These are phyloP conservation scores for Inonotus obliquus DNA, from an alignment of 1,284 basidiomycete genomes.

Conservation along the genomic window DNA sequence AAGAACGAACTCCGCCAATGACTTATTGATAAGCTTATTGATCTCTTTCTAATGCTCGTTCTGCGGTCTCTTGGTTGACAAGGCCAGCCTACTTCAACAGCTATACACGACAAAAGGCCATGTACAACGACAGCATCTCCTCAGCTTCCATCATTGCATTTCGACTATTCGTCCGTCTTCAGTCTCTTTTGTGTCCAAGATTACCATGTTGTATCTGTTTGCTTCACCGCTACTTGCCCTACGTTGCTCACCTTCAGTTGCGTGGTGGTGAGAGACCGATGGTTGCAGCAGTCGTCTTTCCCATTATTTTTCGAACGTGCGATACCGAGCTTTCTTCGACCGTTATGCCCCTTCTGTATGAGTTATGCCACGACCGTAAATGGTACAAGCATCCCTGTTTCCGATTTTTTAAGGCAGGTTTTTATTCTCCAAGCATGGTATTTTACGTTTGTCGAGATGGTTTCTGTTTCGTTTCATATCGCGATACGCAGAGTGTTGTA, in stretches of 20 bases:
- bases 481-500: no score
- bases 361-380: not conserved
- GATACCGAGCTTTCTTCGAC: not conserved
- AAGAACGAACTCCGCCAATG: conserved; percentile 14
- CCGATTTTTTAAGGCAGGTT: not conserved
- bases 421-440: no score
- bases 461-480: no score
- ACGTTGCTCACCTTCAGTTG: not conserved
- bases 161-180: not conserved
- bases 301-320: not conserved
- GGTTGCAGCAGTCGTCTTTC: not conserved
- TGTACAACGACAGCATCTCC: not conserved
- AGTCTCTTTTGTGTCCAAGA: not conserved
- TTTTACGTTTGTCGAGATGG: no score
- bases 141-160: not conserved
- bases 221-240: not conserved
- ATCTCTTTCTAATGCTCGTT: not conserved
- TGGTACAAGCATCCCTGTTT: not conserved
- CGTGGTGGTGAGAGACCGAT: not conserved
- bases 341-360: not conserved
- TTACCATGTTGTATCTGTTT: not conserved
- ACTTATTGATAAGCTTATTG: conserved; percentile 15
- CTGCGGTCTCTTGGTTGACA: conserved; percentile 1
- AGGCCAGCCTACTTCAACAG: not conserved
- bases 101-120: not conserved